Base-by-base conservation (phyloP, 768 basidiomycete species). In the Mycena vitilis region DNA sequence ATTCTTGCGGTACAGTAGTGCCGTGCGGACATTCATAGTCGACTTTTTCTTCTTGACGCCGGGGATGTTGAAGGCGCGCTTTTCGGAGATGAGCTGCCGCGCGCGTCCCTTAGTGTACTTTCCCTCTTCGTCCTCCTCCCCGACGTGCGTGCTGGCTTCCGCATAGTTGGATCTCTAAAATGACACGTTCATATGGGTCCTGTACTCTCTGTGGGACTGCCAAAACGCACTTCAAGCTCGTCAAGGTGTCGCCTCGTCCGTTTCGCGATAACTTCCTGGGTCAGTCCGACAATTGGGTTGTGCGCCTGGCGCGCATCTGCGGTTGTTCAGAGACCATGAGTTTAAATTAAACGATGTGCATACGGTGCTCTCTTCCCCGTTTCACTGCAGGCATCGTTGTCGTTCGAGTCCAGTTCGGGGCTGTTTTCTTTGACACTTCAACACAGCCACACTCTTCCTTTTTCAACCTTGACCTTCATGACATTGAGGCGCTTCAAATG, bases 161-260 rank as follows among this genome's bases (percentile, higher is more conserved):
- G 89, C 83, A 75, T 94, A 93, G 76, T 95, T 95, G 38, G 94
- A 92, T 63, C 89, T 86, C 93, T 95, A 73, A 56, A 34, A 54
- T 5, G 69, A 69, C 40, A 70, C 58, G 48, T 51, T 60, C 25
- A 40, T 40, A 40, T 40, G 10, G 40, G 40, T 15, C 11, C 40
- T 40, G 40, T 11, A 15, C 40, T 40, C 11, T 15, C 7, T 40
- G 40, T 9, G 10, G 10, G 23, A n/a, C 62, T 25, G 37, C 36
- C 49, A 30, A 48, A 58, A 67, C 66, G 66, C 72, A 91, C 94
- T 86, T 96, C 94, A 56, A 96, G 89, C 77, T 96, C 94, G 69
- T 93, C 93, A 10, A 96, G 86, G 78, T 92, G 94, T 48, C 89
- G 82, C 77, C 87, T 90, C 11, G 88, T 91, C 65, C 94, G 88